Base-by-base conservation (phyloP, 2,329 filamentous ascomycete species). In the Atkinsonella hypoxylon region DNA sequence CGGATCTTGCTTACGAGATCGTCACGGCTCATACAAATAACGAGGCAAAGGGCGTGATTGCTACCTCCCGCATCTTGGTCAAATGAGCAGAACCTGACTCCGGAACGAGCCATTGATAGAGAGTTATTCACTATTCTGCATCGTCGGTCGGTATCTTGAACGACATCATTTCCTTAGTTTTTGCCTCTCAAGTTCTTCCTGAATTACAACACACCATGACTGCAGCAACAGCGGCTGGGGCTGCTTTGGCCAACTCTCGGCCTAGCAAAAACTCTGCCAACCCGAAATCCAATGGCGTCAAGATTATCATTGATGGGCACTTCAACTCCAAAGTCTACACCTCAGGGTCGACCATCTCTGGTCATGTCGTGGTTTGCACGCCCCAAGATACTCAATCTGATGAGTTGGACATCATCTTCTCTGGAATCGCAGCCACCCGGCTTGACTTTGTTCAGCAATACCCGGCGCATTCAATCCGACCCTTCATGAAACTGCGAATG, bases 401-500 rank as follows among this genome's bases (percentile, higher is more conserved):
- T 57, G 60, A 61, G 34, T 61, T 81, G 48, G 73, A 79, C 57
- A 73, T 81, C 56, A 56, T 76, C 45, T 71, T 81, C 32, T 66
- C 76, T 2, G 78, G 78, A 45, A 66, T 64, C 45, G 69, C 72
- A 51, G 72, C 67, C 59, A 77, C 77, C 3, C 70, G 69, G 26
- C 64, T 78, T 49, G 76, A 80, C 51, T 72, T 73, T 57, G 65
- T 77, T 56, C 72, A 70, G 60, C 64, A 71, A 32, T 69, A 66
- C 50, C 73, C 75, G 20, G 67, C 71, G 48, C 65, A 71, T 48
- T 72, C 72, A 18, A 69, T 69, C 20, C 74, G 79, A 53, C 73
- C 72, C 12, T 79, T 81, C 48, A 67, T 81, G 57, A 78, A 78
- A 66, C 64, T 78, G 53, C 66, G 69, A 49, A 79, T 81, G 72